Evolutionary conservation across 2,329 filamentous ascomycete species (phyloP).

Genomic region (Capronia coronata): DNA sequence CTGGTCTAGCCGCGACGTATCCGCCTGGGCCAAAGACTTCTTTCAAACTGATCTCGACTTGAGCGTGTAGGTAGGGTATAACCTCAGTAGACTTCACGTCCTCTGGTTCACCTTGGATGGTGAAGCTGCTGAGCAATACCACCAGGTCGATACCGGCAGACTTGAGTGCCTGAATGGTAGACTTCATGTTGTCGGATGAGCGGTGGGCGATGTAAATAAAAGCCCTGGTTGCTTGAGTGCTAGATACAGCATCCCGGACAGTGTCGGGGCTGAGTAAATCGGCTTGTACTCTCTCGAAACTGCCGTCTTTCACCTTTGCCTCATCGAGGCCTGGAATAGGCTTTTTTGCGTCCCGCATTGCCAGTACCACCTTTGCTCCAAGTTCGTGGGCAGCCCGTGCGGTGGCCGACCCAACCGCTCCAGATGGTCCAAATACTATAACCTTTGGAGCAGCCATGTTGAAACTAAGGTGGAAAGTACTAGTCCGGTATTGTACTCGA

Average conservation of each 20-base stretch:
- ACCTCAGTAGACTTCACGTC: conserved; percentile 30
- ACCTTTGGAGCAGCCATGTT: conserved; percentile 1
- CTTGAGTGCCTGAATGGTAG: conserved; percentile 41
- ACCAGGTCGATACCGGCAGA: conserved; percentile 41
- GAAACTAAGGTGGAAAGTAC: not conserved
- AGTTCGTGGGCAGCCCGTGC: conserved; percentile 37
- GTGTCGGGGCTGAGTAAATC: conserved; percentile 42
- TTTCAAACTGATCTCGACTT: conserved; percentile 41
- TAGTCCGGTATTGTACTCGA: too few relatives aligned
- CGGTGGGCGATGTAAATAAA: conserved; percentile 43
- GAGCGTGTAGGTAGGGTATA: conserved; percentile 41
- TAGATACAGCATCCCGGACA: conserved; percentile 38
- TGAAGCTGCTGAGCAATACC: conserved; percentile 41
- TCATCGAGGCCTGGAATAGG: conserved; percentile 33
- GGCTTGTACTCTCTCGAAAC: conserved; percentile 38
- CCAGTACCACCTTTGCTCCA: conserved; percentile 42
- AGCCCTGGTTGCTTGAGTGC: conserved; percentile 41
- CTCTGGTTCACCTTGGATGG: conserved; percentile 29
- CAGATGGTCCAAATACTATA: conserved; percentile 47
- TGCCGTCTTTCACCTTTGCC: conserved; percentile 29
- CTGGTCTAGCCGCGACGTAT: conserved; percentile 41
- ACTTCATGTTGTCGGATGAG: conserved; percentile 37
- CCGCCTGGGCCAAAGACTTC: conserved; percentile 36
- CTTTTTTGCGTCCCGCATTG: conserved; percentile 45
- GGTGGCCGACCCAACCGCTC: conserved; percentile 39